These are phyloP conservation scores for Aspergillus neotritici DNA, from an alignment of 2,329 filamentous ascomycete species.

Conservation along the genomic window DNA sequence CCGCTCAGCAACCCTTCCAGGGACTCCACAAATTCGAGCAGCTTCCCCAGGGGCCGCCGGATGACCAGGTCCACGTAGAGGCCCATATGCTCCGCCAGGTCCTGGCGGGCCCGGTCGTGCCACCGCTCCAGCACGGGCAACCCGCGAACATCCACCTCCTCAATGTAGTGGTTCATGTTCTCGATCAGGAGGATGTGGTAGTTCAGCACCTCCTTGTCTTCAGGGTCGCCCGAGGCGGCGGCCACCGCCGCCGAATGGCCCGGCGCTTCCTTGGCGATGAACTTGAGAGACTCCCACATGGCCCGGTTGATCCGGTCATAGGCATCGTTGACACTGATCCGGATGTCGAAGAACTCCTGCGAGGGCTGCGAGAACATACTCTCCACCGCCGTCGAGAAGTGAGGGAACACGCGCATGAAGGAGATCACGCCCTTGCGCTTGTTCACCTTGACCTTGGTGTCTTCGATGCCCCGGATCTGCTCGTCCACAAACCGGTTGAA, in stretches of 20 bases:
- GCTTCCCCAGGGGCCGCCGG: constrained; percentile 78
- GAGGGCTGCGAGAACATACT: constrained; percentile 62
- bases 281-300: constrained; percentile 96
- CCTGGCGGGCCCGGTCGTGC: constrained; percentile 69
- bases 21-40: constrained; percentile 86
- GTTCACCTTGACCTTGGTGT: constrained; percentile 98
- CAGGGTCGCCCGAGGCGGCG: constrained; percentile 56
- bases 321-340: constrained; percentile 74
- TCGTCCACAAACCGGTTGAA: constrained; percentile 91
- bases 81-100: constrained; percentile 80
- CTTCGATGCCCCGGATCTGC: constrained; percentile 91
- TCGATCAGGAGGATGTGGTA: constrained; percentile 96
- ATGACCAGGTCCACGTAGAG: constrained; percentile 86
- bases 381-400: constrained; percentile 76
- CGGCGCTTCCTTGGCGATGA: constrained; percentile 73
- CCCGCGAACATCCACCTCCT: constrained; percentile 73
- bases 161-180: constrained; percentile 97
- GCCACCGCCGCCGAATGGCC: constrained; percentile 49
- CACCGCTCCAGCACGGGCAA: constrained; percentile 76
- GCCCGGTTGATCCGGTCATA: constrained; percentile 85
- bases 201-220: constrained; percentile 95
- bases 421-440: constrained; percentile 95
- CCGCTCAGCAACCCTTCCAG: constrained; percentile 67
- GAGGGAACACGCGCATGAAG: constrained; percentile 89
- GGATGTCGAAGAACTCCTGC: constrained; percentile 60